phyloP scores from a whole-genome alignment of 1,284 basidiomycete species.

The Exobasidium rhododendri region DNA sequence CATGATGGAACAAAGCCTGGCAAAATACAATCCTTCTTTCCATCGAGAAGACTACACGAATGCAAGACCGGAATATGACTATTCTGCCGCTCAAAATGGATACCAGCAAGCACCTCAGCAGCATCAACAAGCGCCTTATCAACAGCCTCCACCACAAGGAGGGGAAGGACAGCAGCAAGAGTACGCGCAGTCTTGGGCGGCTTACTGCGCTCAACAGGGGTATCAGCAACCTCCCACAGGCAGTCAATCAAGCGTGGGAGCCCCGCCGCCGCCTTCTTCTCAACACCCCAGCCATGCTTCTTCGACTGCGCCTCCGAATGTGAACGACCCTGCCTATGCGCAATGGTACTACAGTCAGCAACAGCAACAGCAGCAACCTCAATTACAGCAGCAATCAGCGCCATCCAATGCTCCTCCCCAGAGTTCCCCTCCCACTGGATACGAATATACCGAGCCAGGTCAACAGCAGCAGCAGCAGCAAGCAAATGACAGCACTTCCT shows the following conservation, averaged over 20 bases:
- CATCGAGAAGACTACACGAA: conserved; percentile 18
- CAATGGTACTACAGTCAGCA: conserved; percentile 22
- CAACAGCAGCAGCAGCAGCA: conserved; percentile 32
- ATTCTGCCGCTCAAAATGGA: not conserved
- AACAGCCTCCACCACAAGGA: not conserved
- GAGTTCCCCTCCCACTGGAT: not conserved
- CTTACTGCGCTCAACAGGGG: conserved; percentile 25
- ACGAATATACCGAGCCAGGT: not conserved
- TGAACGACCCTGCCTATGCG: conserved; percentile 13
- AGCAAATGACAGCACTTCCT: conserved; percentile 4
- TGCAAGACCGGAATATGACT: conserved; percentile 17
- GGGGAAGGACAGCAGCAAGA: conserved; percentile 13
- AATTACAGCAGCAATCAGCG: conserved; percentile 12
- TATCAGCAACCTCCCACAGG: not conserved
- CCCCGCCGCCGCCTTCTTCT: not conserved
- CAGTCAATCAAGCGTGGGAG: too few relatives aligned
- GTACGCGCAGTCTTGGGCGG: conserved; percentile 12
- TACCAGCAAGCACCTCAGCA: conserved; percentile 51
- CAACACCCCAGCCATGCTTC: conserved; percentile 1
- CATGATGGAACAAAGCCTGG: conserved; percentile 85
- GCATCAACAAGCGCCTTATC: not conserved
- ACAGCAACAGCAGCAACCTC: conserved; percentile 18
- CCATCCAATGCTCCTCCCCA: not conserved
- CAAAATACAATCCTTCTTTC: conserved; percentile 61
- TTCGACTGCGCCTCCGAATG: conserved; percentile 16